Percentiles rank a stretch among this genome's conserved stretches.
phyloP scores from a whole-genome alignment of 352 stramenopile genomes.

The Pythium aquatile region DNA sequence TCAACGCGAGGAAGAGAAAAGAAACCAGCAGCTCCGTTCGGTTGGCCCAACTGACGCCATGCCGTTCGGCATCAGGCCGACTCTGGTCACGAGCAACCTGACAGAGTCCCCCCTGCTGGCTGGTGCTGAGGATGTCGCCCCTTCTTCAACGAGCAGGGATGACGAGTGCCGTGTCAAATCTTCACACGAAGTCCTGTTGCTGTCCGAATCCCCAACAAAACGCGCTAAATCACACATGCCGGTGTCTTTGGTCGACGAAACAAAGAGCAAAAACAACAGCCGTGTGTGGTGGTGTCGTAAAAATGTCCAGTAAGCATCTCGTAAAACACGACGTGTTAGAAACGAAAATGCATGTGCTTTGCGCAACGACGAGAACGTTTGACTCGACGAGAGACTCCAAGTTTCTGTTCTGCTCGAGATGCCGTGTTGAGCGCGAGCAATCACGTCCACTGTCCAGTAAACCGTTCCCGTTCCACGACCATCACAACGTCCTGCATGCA shows the following conservation, averaged over 20 bases:
- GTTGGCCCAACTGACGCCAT: not conserved
- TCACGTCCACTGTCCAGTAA: slow-evolving; percentile 1
- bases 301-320: slow-evolving; percentile 1
- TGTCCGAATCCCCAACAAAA: not conserved
- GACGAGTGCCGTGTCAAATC: slow-evolving; percentile 4
- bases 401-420: not conserved
- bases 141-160: slow-evolving; percentile 6
- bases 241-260: slow-evolving; percentile 4
- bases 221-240: not conserved
- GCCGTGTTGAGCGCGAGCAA: not conserved
- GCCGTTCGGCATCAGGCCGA: not conserved
- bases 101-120: not conserved
- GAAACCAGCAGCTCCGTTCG: not conserved
- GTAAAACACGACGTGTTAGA: not conserved
- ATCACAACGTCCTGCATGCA: not conserved
- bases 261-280: not conserved
- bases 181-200: not conserved
- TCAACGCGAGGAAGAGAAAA: slow-evolving; percentile 16
- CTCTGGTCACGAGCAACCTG: not conserved
- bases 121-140: not conserved
- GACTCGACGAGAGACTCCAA: not conserved
- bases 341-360: not conserved
- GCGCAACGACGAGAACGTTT: not conserved
- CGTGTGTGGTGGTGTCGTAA: not conserved
- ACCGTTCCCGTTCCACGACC: slow-evolving; percentile 3